Percentiles rank a stretch among this genome's conserved stretches.
Evolutionary conservation across 148 eudicot genomes (phyloP).

Genomic region (Silene latifolia): DNA sequence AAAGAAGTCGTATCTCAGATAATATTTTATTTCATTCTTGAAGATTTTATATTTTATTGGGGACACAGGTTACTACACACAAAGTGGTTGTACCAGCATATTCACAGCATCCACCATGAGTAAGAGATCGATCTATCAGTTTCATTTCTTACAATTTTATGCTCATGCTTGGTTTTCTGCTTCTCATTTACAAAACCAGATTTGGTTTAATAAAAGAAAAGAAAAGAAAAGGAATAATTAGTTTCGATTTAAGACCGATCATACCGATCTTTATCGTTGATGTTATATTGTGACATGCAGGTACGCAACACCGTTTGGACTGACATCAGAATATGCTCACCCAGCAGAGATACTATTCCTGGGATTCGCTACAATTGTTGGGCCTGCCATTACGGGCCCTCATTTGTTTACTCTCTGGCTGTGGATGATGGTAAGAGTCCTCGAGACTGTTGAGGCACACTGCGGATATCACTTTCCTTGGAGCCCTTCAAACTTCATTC

Average conservation of each 20-base stretch:
- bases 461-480: constrained; percentile 94
- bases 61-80: constrained; percentile 93
- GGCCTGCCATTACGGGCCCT: constrained; percentile 93
- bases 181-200: too few relatives aligned
- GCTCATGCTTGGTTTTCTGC: constrained; percentile 2
- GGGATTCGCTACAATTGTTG: constrained; percentile 90
- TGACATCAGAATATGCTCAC: constrained; percentile 98
- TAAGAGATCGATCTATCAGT: constrained; percentile 31
- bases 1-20: constrained; percentile 72
- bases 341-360: constrained; percentile 95
- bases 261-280: too few relatives aligned
- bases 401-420: constrained; percentile 88
- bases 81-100: constrained; percentile 96
- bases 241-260: too few relatives aligned
- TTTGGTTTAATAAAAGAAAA: too few relatives aligned
- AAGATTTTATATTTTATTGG: constrained; percentile 95
- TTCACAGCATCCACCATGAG: constrained; percentile 97
- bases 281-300: constrained; percentile 35
- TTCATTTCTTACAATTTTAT: constrained; percentile 1
- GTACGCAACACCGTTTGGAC: constrained; percentile 96
- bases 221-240: too few relatives aligned
- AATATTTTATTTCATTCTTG: constrained; percentile 82
- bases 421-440: constrained; percentile 95
- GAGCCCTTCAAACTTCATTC: constrained; percentile 86
- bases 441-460: constrained; percentile 96